Evolutionary conservation across 306 rosid species (phyloP).

Genomic region (Trifolium repens): DNA sequence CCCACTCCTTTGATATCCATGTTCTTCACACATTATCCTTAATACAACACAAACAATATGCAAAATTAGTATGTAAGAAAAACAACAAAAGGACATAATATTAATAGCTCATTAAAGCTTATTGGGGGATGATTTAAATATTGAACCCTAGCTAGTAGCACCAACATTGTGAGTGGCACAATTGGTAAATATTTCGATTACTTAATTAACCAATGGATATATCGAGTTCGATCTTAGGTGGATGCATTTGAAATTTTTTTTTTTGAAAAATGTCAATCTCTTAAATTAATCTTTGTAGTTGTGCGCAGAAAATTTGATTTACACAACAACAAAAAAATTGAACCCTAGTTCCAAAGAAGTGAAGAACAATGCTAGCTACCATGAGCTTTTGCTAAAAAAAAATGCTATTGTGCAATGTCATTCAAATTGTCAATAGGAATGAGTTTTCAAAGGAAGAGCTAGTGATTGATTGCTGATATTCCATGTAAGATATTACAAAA

Average conservation of each 20-base stretch:
- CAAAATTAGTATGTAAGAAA: neutral
- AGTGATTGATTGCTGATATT: constrained; percentile 44
- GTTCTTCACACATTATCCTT: constrained; percentile 95
- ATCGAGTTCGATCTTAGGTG: neutral
- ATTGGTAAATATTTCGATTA: neutral
- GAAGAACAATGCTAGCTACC: neutral
- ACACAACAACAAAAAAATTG: neutral
- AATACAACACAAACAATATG: constrained; percentile 12
- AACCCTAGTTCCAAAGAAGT: no score
- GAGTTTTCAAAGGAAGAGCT: constrained; percentile 39
- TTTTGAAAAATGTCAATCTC: neutral
- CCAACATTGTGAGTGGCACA: neutral
- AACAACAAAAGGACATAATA: neutral
- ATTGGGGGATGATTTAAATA: neutral
- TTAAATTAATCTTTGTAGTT: neutral
- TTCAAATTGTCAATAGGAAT: constrained; percentile 38
- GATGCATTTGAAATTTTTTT: neutral
- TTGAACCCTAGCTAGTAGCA: constrained; percentile 47
- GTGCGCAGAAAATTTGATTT: neutral
- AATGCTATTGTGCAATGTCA: neutral
- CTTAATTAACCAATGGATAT: neutral
- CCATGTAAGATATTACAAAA: constrained; percentile 21
- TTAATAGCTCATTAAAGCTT: neutral
- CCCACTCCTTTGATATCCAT: constrained; percentile 96
- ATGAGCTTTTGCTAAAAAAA: neutral